A percentile compares a stretch with the other conserved stretches of the same genome.
Conservation (phyloP, 192 early-diverging fungal genomes). For the Coemansia sp. region DNA sequence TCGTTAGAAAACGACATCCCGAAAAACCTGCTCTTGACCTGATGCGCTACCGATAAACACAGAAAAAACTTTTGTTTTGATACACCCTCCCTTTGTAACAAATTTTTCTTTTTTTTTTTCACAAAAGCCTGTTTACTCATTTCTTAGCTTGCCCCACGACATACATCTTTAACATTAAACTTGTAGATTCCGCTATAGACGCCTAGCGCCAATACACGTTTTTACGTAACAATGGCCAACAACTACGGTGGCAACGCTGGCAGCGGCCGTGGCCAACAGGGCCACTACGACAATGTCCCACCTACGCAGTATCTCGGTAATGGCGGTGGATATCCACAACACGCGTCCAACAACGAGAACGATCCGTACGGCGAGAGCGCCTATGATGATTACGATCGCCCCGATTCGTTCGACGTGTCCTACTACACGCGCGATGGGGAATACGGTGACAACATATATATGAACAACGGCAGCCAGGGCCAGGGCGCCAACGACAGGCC, state of each 20-base stretch:
- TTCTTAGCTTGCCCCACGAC: neutral
- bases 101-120: neutral
- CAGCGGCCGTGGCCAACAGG: constrained; percentile 31
- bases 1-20: neutral
- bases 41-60: neutral
- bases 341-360: constrained; percentile 27
- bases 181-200: constrained; percentile 4
- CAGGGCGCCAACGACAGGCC: constrained; percentile 29
- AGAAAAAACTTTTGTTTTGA: neutral
- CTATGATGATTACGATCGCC: constrained; percentile 48
- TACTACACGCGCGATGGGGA: constrained; percentile 54
- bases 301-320: constrained; percentile 52
- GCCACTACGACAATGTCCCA: constrained; percentile 45
- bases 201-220: constrained; percentile 1
- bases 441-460: constrained; percentile 46
- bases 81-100: constrained; percentile 1
- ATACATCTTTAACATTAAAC: no score
- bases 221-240: constrained; percentile 26
- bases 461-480: constrained; percentile 19
- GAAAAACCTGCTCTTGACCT: constrained; percentile 8
- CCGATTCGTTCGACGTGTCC: constrained; percentile 57
- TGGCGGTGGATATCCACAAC: constrained; percentile 21
- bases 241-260: constrained; percentile 29
- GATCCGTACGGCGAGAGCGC: constrained; percentile 51
- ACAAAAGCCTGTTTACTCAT: neutral